Base-by-base conservation (phyloP, 129 eudicot genomes). In the Deinandra increscens region DNA sequence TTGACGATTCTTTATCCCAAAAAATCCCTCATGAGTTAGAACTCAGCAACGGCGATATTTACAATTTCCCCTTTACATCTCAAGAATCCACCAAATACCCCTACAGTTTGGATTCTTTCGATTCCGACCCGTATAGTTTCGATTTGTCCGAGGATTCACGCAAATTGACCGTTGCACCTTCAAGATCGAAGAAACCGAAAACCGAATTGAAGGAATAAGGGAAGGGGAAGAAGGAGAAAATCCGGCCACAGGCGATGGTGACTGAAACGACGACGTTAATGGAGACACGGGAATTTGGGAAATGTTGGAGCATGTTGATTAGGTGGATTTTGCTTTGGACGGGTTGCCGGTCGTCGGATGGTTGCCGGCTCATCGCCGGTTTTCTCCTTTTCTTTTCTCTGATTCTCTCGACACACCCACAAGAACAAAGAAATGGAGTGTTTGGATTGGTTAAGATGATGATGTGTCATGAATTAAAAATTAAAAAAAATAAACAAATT, bases 241-340 rank as follows among this genome's bases (percentile, higher is more conserved):
- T n/a, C n/a, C n/a, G n/a, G n/a, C n/a, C n/a, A n/a, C n/a, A n/a
- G n/a, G 75, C 41, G 70, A 44, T 58, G 46, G 71, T 71, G 64
- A 79, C 68, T 42, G 83, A 74, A 69, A 81, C 98, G 15, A 69
- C 88, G 58, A 92, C 96, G 29, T 80, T 92, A 78, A 89, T 89
- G 98, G 98, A 92, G 78, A 89, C 96, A 31, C 96, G 86, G 44
- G 98, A 92, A 59, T 83, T 65, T 50, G 98, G 96, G 22, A 92
- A 71, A 92, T 89, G 98, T 86, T 86, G 96, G 98, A 92, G 81
- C 88, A 85, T 67, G 75, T 61, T 46, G 98, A 92, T 68, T 96
- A 92, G 81, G 91, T 92, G 63, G 66, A 82, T 82, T 92, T 88
- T 73, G 98, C 96, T 1, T 76, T 92, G 67, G 98, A 89, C 80